Conservation (phyloP, 257 asterid species). For the Salvia splendens region DNA sequence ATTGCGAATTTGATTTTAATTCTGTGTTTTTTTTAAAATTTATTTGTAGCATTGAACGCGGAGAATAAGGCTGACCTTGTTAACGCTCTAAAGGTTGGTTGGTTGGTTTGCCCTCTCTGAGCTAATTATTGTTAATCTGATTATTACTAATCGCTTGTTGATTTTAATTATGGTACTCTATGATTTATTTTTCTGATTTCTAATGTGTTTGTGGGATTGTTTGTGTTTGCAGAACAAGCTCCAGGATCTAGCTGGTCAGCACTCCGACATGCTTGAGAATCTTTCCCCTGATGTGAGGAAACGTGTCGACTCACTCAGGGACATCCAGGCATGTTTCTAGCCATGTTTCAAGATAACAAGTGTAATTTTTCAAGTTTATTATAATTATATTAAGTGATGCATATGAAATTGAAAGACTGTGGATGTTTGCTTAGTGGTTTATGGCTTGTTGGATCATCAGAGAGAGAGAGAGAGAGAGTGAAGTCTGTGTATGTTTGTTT, state of each 20-base stretch:
- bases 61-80: slow-evolving; percentile 72
- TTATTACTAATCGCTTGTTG: too few species aligned
- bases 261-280: slow-evolving; percentile 57
- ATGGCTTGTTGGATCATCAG: background rate
- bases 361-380: background rate
- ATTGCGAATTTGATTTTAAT: slow-evolving; percentile 11
- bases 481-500: background rate
- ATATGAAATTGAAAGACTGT: background rate
- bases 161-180: too few species aligned
- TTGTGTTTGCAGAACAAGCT: slow-evolving; percentile 55
- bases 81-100: slow-evolving; percentile 68
- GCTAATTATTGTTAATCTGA: background rate
- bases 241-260: slow-evolving; percentile 66
- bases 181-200: background rate
- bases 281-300: slow-evolving; percentile 53
- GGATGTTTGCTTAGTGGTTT: background rate
- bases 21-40: background rate
- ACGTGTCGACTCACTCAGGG: slow-evolving; percentile 64
- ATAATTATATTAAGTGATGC: background rate
- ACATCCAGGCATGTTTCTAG: slow-evolving; percentile 48
- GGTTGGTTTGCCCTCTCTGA: background rate
- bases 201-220: background rate
- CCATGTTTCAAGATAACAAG: background rate
- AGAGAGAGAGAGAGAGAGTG: too few species aligned
- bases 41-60: slow-evolving; percentile 59